A percentile compares a stretch with the other conserved stretches of the same genome.
These are phyloP conservation scores for Raffaelea ambrosiae DNA, from an alignment of 2,329 filamentous ascomycete genomes.

Conservation along the genomic window DNA sequence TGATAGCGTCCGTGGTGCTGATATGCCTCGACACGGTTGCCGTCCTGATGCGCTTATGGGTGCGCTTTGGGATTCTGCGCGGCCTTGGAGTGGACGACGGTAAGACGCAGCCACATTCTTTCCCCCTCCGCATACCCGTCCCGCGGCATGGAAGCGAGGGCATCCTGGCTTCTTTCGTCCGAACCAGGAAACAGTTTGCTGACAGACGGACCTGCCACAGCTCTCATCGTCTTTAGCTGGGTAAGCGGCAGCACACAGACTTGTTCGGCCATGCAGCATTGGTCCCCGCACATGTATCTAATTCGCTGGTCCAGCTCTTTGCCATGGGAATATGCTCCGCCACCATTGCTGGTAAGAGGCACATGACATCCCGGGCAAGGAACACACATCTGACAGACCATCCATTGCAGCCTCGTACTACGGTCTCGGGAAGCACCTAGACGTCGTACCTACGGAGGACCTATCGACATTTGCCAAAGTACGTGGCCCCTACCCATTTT, in stretches of 20 bases:
- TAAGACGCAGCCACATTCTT: neutral
- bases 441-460: neutral
- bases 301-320: neutral
- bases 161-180: neutral
- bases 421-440: constrained; percentile 3
- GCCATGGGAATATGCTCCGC: constrained; percentile 1
- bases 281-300: neutral
- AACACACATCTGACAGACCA: neutral
- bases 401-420: neutral
- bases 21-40: neutral
- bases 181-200: too few relatives aligned
- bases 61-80: constrained; percentile 1
- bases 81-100: constrained; percentile 4
- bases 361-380: neutral
- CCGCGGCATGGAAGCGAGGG: neutral
- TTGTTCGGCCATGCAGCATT: neutral
- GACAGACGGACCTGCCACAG: neutral
- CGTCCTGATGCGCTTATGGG: constrained; percentile 1
- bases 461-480: neutral
- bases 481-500: neutral
- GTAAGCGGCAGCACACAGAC: neutral
- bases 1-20: constrained; percentile 1
- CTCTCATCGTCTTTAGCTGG: constrained; percentile 1
- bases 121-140: too few relatives aligned
- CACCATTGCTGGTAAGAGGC: neutral